Conservation (phyloP, 148 eudicot genomes). For the Dysphania ambrosioides region DNA sequence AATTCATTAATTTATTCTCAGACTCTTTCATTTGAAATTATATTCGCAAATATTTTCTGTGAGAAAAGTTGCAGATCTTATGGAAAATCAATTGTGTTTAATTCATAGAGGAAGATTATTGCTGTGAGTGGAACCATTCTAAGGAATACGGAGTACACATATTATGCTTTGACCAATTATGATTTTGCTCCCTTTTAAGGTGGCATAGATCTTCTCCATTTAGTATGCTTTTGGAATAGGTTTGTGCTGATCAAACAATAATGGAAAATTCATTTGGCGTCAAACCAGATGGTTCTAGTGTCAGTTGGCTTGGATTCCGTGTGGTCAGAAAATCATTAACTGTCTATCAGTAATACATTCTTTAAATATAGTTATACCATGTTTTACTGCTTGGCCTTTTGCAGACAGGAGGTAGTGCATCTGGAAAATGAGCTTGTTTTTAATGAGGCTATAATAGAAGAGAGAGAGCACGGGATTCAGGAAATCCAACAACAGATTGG, state of each 20-base stretch:
- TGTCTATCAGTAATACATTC: neutral
- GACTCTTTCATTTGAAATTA: neutral
- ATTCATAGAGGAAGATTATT: neutral
- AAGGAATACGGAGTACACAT: too few relatives aligned
- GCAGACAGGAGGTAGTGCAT: constrained; percentile 64
- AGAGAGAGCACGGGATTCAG: constrained; percentile 75
- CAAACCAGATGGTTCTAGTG: neutral
- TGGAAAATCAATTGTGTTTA: neutral
- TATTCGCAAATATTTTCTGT: neutral
- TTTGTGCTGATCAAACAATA: too few relatives aligned
- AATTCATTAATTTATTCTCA: neutral
- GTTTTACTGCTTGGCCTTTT: constrained; percentile 21
- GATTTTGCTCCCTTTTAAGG: too few relatives aligned
- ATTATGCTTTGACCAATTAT: too few relatives aligned
- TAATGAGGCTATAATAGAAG: constrained; percentile 72
- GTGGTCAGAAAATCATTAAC: neutral
- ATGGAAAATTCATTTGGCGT: too few relatives aligned
- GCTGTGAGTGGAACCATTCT: neutral
- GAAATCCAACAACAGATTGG: constrained; percentile 83
- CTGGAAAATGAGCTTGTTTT: constrained; percentile 68
- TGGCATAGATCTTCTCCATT: too few relatives aligned
- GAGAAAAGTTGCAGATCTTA: neutral
- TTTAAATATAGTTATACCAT: neutral
- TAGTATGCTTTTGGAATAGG: too few relatives aligned
- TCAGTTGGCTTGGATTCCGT: constrained; percentile 5